These are phyloP conservation scores for Mucuna pruriens DNA, from an alignment of 306 rosid species.

Conservation along the genomic window DNA sequence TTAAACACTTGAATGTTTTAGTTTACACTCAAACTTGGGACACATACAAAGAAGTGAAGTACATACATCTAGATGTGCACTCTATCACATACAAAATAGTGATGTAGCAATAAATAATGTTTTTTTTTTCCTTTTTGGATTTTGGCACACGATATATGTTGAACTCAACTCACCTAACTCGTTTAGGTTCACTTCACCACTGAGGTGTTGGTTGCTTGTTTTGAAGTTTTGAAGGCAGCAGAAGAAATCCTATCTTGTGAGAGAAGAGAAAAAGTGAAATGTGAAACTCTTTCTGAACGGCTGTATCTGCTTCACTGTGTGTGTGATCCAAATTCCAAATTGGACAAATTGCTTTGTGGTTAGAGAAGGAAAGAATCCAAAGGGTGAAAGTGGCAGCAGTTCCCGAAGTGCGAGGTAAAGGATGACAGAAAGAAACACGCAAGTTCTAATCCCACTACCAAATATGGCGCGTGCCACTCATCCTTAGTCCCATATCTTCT, in stretches of 20 bases:
- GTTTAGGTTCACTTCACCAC: conserved; percentile 36
- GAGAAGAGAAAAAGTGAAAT: conserved; percentile 55
- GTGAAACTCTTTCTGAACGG: conserved; percentile 4
- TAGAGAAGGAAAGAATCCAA: conserved; percentile 50
- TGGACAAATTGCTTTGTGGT: conserved; percentile 33
- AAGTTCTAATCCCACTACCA: conserved; percentile 39
- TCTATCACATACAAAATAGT: background rate
- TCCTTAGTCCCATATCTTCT: background rate
- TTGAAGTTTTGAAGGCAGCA: background rate
- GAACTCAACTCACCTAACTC: conserved; percentile 55
- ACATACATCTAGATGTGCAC: background rate
- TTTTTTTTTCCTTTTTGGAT: background rate
- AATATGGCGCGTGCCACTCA: conserved; percentile 43
- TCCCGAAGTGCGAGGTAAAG: conserved; percentile 46
- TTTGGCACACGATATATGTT: background rate
- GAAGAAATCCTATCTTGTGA: background rate
- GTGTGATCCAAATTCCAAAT: background rate
- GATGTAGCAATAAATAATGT: background rate
- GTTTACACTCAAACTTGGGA: conserved; percentile 32
- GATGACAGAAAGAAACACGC: conserved; percentile 44
- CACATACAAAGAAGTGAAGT: conserved; percentile 30
- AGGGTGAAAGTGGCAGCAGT: conserved; percentile 47
- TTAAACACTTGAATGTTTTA: background rate
- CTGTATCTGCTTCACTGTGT: background rate
- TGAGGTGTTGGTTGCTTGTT: conserved; percentile 27